Conservation (phyloP, 495 filamentous ascomycete genomes). For the Haplographium delicatum region DNA sequence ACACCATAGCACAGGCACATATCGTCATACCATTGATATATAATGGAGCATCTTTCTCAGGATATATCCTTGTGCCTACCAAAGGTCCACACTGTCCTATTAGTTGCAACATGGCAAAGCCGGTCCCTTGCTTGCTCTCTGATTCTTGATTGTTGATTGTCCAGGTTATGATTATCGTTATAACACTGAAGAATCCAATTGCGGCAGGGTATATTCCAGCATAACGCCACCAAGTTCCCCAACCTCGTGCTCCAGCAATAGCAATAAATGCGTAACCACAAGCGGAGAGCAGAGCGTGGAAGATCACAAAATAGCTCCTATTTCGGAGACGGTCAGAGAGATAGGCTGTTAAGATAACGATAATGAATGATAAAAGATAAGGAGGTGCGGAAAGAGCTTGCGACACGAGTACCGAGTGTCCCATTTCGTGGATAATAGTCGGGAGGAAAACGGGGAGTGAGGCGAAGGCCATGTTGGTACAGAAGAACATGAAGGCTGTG, state of each 20-base stretch:
- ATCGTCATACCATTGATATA: conserved; percentile 60
- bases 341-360: conserved; percentile 65
- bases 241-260: conserved; percentile 27
- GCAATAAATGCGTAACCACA: conserved; percentile 57
- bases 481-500: conserved; percentile 55
- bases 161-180: conserved; percentile 73
- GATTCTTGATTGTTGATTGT: conserved; percentile 66
- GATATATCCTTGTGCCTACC: conserved; percentile 68
- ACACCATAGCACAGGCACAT: conserved; percentile 63
- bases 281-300: conserved; percentile 55
- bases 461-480: conserved; percentile 62
- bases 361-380: conserved; percentile 67
- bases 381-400: conserved; percentile 79
- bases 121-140: conserved; percentile 58
- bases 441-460: conserved; percentile 83
- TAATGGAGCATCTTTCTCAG: conserved; percentile 53
- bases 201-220: conserved; percentile 66
- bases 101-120: conserved; percentile 65
- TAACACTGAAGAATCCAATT: conserved; percentile 62
- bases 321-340: conserved; percentile 60
- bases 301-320: conserved; percentile 58
- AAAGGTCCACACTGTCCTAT: conserved; percentile 70
- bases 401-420: conserved; percentile 60
- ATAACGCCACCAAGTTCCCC: conserved; percentile 46
- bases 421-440: conserved; percentile 74